These are phyloP conservation scores for Suillus occidentalis DNA, from an alignment of 768 basidiomycete species.

Conservation along the genomic window DNA sequence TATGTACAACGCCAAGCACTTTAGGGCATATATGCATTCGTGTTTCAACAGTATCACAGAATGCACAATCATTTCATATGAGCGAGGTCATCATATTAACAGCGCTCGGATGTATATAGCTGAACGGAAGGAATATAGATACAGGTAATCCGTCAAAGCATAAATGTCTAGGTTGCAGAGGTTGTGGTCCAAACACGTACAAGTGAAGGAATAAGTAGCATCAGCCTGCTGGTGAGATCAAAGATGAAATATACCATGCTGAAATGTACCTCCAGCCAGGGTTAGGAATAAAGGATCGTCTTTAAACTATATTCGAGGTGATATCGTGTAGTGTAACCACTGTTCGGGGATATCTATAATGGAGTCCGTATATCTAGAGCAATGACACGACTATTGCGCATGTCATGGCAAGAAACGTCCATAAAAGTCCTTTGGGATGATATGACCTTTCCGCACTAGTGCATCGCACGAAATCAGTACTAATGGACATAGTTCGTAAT, in stretches of 20 bases:
- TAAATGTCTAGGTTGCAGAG: background rate
- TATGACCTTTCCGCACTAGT: conserved; percentile 18
- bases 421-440: conserved; percentile 10
- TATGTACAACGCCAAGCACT: background rate
- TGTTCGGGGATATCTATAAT: background rate
- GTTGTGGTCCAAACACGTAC: background rate
- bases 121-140: background rate
- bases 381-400: conserved; percentile 14
- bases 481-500: conserved; percentile 1
- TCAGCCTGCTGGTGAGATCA: background rate
- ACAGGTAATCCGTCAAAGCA: background rate
- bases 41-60: background rate
- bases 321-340: background rate
- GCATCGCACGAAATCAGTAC: background rate
- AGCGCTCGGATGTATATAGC: background rate
- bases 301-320: background rate
- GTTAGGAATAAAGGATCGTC: background rate
- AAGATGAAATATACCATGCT: background rate
- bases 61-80: background rate
- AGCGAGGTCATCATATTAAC: background rate
- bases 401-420: conserved; percentile 17
- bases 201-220: background rate
- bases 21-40: background rate
- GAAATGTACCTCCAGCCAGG: background rate
- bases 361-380: conserved; percentile 10